Conservation (phyloP, 441 rosid species). For the Erodium trifolium region DNA sequence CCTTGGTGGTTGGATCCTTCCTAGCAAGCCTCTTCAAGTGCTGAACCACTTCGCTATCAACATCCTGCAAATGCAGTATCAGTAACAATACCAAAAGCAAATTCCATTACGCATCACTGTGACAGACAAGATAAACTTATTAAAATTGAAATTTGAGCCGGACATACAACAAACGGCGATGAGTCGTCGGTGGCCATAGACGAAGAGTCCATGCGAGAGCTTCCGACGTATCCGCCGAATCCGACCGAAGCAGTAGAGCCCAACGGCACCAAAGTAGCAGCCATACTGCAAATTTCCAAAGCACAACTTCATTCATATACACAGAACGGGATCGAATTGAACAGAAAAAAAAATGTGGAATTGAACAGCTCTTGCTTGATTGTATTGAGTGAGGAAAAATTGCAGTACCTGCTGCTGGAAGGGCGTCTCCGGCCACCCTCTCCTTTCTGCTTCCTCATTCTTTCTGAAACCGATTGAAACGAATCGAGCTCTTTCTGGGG, state of each 20-base stretch:
- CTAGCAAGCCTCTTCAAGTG: slow-evolving; percentile 81
- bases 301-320: neutral
- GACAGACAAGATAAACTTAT: too few species aligned
- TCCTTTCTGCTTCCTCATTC: slow-evolving; percentile 84
- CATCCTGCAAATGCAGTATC: slow-evolving; percentile 37
- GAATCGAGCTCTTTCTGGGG: neutral
- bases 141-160: too few species aligned
- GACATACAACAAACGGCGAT: slow-evolving; percentile 37
- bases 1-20: slow-evolving; percentile 94
- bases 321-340: slow-evolving; percentile 7
- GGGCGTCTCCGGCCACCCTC: slow-evolving; percentile 78
- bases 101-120: too few species aligned
- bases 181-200: slow-evolving; percentile 39
- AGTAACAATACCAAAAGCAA: slow-evolving; percentile 11
- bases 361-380: too few species aligned
- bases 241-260: slow-evolving; percentile 61
- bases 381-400: too few species aligned
- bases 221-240: slow-evolving; percentile 90
- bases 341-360: neutral
- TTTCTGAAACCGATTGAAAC: neutral
- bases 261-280: slow-evolving; percentile 72
- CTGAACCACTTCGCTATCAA: slow-evolving; percentile 70
- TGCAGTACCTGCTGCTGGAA: slow-evolving; percentile 82
- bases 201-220: slow-evolving; percentile 66
- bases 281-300: slow-evolving; percentile 42